Evolutionary conservation across 179 eudicot species (phyloP).

Genomic region (Pouteria campechiana): DNA sequence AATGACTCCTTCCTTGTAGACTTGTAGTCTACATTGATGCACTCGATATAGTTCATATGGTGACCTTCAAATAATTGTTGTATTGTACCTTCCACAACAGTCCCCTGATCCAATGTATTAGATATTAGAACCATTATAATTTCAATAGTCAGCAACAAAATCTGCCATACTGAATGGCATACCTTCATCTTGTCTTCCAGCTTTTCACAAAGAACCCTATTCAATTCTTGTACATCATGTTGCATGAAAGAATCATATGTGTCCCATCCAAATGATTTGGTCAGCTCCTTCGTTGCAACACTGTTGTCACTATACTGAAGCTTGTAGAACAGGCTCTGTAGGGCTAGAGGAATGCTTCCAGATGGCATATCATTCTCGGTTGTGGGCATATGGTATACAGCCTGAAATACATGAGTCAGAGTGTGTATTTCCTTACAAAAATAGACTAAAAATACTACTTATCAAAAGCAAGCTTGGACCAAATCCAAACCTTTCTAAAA

Average conservation of each 20-base stretch:
- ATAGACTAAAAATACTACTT: conserved; percentile 1
- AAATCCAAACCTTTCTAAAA: conserved; percentile 55
- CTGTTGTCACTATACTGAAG: conserved; percentile 69
- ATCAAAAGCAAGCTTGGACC: background rate
- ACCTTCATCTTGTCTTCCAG: conserved; percentile 92
- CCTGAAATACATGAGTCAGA: conserved; percentile 30
- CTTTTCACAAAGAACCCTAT: conserved; percentile 67
- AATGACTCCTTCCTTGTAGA: conserved; percentile 80
- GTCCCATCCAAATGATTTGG: conserved; percentile 87
- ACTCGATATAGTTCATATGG: conserved; percentile 80
- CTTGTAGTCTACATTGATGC: conserved; percentile 74
- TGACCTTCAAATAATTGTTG: conserved; percentile 83
- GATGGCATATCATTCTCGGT: conserved; percentile 71
- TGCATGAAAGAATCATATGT: conserved; percentile 87
- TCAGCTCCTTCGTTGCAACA: conserved; percentile 74
- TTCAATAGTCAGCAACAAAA: background rate
- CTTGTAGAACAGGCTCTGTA: conserved; percentile 78
- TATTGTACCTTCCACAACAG: conserved; percentile 83
- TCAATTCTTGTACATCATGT: conserved; percentile 86
- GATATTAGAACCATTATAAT: background rate
- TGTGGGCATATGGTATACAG: conserved; percentile 87
- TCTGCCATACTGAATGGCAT: background rate
- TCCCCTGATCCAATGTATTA: conserved; percentile 40
- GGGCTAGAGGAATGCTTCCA: conserved; percentile 70
- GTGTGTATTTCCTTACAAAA: background rate